Evolutionary conservation across 768 basidiomycete genomes (phyloP).

Genomic region (Macrocybe gigantea): DNA sequence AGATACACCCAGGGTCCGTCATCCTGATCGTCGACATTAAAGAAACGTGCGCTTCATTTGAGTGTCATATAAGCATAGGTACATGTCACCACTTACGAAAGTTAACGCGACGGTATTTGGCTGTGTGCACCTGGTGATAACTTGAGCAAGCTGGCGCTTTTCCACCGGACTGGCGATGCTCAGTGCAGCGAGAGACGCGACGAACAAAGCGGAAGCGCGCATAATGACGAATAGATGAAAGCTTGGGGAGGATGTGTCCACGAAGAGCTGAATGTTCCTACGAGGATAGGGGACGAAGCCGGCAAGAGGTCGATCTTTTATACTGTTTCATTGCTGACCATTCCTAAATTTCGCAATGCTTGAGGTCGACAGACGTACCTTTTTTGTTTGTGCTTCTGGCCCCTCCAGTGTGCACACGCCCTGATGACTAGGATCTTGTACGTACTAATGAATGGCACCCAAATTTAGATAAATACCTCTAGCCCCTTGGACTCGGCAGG

Average conservation of each 20-base stretch:
- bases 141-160: slow-evolving; percentile 13
- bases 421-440: no score
- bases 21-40: slow-evolving; percentile 6
- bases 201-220: slow-evolving; percentile 4
- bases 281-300: slow-evolving; percentile 1
- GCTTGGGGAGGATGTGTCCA: not conserved
- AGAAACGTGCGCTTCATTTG: not conserved
- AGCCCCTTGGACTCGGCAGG: no score
- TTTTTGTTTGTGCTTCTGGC: no score
- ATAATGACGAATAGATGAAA: not conserved
- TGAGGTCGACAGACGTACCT: no score
- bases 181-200: slow-evolving; percentile 5
- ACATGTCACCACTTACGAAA: slow-evolving; percentile 11
- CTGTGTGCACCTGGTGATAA: slow-evolving; percentile 15
- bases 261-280: not conserved
- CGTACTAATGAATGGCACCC: no score
- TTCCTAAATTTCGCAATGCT: no score
- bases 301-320: not conserved
- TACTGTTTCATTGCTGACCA: slow-evolving; percentile 1
- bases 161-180: slow-evolving; percentile 11
- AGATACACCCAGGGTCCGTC: slow-evolving; percentile 17
- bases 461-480: no score
- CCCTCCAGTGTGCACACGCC: no score
- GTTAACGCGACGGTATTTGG: slow-evolving; percentile 19
- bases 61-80: not conserved